Percentiles rank a stretch among this genome's conserved stretches.
phyloP scores from a whole-genome alignment of 2,329 filamentous ascomycete species.

The Hypomyces perniciosus region DNA sequence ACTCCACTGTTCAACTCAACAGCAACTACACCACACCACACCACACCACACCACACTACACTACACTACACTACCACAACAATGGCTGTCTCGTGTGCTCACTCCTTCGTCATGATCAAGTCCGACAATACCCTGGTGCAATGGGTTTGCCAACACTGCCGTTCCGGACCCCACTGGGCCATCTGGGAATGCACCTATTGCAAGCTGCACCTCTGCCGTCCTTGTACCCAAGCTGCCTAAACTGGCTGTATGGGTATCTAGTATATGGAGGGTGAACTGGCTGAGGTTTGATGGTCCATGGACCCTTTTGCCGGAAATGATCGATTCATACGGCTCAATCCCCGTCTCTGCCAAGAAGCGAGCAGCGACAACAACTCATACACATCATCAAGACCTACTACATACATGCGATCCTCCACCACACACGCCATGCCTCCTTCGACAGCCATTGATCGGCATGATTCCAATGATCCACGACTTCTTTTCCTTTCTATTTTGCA shows the following conservation, averaged over 20 bases:
- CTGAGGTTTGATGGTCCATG: too few relatives aligned
- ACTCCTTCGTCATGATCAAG: conserved; percentile 61
- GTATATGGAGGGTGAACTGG: not conserved
- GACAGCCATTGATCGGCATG: not conserved
- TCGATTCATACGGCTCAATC: too few relatives aligned
- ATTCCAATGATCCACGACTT: conserved; percentile 4
- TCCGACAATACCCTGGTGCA: conserved; percentile 59
- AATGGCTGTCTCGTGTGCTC: conserved; percentile 52
- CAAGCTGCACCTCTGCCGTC: conserved; percentile 58
- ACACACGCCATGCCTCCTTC: too few relatives aligned
- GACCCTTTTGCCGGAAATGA: too few relatives aligned
- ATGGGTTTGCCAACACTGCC: conserved; percentile 60
- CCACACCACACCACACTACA: not conserved
- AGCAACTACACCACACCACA: too few relatives aligned
- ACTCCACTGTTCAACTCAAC: too few relatives aligned
- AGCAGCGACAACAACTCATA: not conserved
- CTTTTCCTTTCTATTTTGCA: not conserved
- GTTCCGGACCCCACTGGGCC: conserved; percentile 59
- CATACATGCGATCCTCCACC: too few relatives aligned
- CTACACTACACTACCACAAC: conserved; percentile 17
- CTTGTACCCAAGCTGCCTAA: conserved; percentile 42
- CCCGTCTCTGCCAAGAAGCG: too few relatives aligned
- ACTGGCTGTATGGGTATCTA: not conserved
- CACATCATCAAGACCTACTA: not conserved
- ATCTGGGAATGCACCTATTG: conserved; percentile 66